Evolutionary conservation across 495 filamentous ascomycete species (phyloP), one percentile per base, ranked within the genome.

Genomic region (Aspergillus olivimuriae): DNA sequence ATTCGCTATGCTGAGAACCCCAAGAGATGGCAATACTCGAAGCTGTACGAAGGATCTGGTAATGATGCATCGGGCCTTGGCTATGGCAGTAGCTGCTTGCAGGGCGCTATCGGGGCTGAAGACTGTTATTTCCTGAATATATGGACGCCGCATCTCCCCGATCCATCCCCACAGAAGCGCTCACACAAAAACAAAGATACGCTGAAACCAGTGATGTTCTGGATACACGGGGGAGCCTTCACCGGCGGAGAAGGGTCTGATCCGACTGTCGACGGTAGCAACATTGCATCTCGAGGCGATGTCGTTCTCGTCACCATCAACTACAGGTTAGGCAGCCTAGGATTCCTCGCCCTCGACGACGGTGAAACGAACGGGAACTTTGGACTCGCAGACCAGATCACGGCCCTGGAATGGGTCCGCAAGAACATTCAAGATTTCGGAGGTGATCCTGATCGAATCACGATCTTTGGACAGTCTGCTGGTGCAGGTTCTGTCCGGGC

Each of bases 391-490:
- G 66, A 70, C 35, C 63, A 65, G 31, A 64, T 59, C 16, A 61
- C 48, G 4, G 63, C 63, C 1, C 51, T 70, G 15, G 51, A 60
- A n/a, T 65, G 62, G 62, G 54, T 63, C 16, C 61, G 44, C 11
- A 46, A 44, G 8, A 49, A 65, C 36, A 65, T 65, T 10, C 20
- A 46, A 2, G 52, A 56, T 19, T 74, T 75, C 39, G 69, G 72
- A 16, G 72, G 72, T 11, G 68, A 75, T 42, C 34, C 81, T 1
- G 59, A 65, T 28, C 73, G 72, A 47, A 74, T 82, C 19, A 70
- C 66, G 3, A 65, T 81, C 22, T 75, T 73, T 50, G 80, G 78
- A 18, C 68, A 80, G 48, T 72, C 64, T 23, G 73, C 80, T 9
- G 63, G 62, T 10, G 62, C 62, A 17, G 75, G 66, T 10, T 73